phyloP scores from a whole-genome alignment of 1,284 basidiomycete species.

The Microbotryum scabiosae region DNA sequence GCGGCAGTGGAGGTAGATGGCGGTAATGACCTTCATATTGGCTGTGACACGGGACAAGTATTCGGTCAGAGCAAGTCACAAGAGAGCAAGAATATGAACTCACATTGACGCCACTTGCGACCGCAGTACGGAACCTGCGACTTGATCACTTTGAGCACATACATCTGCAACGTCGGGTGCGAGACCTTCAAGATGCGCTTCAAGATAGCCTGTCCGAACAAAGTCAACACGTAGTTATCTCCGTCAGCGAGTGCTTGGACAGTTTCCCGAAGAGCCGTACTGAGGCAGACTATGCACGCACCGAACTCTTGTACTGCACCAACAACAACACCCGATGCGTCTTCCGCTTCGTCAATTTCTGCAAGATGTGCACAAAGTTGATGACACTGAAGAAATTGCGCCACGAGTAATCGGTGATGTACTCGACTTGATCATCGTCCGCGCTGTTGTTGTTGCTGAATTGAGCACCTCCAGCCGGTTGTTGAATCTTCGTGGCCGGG shows the following conservation, averaged over 20 bases:
- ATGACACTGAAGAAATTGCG: constrained; percentile 97
- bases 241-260: background rate
- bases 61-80: background rate
- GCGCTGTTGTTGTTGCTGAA: background rate
- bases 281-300: constrained; percentile 36
- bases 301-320: constrained; percentile 96
- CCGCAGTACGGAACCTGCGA: constrained; percentile 98
- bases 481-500: too few species aligned
- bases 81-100: constrained; percentile 32
- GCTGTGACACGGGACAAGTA: constrained; percentile 46
- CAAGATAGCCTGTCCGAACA: constrained; percentile 64
- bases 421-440: constrained; percentile 73
- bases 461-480: too few species aligned
- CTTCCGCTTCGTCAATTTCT: constrained; percentile 91
- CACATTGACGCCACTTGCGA: constrained; percentile 94
- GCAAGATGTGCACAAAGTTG: constrained; percentile 96
- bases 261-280: background rate
- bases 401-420: constrained; percentile 93
- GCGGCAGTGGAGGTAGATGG: constrained; percentile 93
- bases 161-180: constrained; percentile 87
- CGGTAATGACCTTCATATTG: constrained; percentile 99
- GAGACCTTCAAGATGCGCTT: constrained; percentile 90
- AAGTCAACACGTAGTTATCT: too few species aligned
- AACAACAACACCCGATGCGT: constrained; percentile 92
- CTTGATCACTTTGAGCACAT: constrained; percentile 97